A percentile compares a stretch with the other conserved stretches of the same genome.
phyloP scores from a whole-genome alignment of 106 monocot genomes.

The Iris macrosiphon region DNA sequence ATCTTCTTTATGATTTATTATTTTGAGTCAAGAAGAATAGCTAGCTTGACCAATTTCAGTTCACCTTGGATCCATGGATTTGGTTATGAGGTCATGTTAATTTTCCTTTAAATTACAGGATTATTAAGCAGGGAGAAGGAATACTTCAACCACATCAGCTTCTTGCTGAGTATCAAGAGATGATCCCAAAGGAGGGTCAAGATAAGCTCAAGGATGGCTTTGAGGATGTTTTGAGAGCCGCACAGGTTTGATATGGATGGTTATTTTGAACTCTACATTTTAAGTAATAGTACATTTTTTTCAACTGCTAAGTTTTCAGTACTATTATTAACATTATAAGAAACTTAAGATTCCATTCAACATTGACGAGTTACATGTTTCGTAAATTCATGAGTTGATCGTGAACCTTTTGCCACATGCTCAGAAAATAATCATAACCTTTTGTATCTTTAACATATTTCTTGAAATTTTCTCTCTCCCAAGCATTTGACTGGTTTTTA shows the following conservation, averaged over 20 bases:
- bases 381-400: no score
- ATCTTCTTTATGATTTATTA: no score
- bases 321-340: conserved; percentile 36
- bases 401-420: no score
- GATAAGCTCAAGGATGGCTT: conserved; percentile 40
- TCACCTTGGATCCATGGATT: conserved; percentile 4
- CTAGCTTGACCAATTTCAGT: not conserved
- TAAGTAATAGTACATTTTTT: no score
- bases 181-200: conserved; percentile 43
- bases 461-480: not conserved
- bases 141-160: conserved; percentile 91
- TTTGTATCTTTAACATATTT: not conserved
- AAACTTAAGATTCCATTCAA: conserved; percentile 19
- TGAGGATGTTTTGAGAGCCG: conserved; percentile 50
- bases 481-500: not conserved
- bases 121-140: conserved; percentile 86
- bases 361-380: no score
- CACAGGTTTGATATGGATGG: conserved; percentile 35
- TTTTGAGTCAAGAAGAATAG: no score
- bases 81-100: not conserved
- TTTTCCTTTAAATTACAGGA: conserved; percentile 31
- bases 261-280: no score
- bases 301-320: conserved; percentile 46
- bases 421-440: no score
- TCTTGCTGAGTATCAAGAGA: conserved; percentile 43